phyloP scores from a whole-genome alignment of 2,329 filamentous ascomycete species.

The Pseudogymnoascus destructans region DNA sequence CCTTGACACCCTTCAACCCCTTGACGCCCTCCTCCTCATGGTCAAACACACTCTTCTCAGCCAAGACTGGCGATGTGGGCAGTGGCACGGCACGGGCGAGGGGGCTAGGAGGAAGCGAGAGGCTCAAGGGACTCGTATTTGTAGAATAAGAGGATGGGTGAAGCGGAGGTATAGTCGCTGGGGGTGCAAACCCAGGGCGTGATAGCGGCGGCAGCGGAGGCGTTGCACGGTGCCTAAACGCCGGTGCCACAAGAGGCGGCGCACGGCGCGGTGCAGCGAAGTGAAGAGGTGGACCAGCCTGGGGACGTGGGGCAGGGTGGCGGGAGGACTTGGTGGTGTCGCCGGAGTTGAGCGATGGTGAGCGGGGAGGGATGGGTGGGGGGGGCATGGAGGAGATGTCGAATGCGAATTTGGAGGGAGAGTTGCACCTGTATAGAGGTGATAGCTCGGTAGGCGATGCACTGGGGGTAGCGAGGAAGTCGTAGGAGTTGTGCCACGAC shows the following conservation, averaged over 20 bases:
- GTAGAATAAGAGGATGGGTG: background rate
- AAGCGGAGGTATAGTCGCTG: background rate
- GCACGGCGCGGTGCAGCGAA: background rate
- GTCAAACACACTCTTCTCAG: background rate
- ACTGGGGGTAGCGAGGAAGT: background rate
- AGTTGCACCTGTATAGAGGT: background rate
- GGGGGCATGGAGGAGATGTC: background rate
- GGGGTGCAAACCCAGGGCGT: background rate
- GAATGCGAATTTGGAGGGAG: background rate
- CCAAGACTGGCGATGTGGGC: background rate
- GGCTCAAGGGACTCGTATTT: background rate
- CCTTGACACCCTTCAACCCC: conserved; percentile 2
- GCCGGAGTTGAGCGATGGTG: background rate
- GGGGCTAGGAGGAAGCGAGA: background rate
- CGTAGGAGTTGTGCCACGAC: background rate
- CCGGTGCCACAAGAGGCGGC: background rate
- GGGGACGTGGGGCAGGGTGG: background rate
- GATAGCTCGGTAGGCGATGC: background rate
- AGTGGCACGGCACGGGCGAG: background rate
- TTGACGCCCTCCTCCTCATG: background rate
- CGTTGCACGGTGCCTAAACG: background rate
- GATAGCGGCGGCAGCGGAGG: background rate
- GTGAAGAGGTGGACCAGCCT: background rate
- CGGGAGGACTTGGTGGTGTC: background rate
- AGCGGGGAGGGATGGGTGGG: background rate